Percentiles rank a stretch among this genome's conserved stretches.
Conservation (phyloP, 2,329 filamentous ascomycete genomes). For the Penicillium expansum region DNA sequence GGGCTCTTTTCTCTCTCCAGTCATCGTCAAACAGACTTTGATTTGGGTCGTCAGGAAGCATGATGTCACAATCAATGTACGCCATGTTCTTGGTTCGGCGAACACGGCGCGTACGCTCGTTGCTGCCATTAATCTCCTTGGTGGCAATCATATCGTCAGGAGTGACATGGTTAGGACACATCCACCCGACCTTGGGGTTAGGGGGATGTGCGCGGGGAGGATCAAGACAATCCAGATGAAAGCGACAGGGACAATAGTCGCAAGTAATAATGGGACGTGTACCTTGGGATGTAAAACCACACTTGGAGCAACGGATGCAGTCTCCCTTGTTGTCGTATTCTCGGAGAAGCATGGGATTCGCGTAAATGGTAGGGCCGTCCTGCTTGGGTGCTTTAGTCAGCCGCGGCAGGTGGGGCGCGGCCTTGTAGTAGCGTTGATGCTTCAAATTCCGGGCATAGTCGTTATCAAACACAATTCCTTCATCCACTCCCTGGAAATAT, state of each 20-base stretch:
- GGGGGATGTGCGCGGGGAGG: slow-evolving; percentile 79
- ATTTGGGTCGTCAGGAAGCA: slow-evolving; percentile 14
- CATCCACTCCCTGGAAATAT: slow-evolving; percentile 75
- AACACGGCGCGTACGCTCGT: slow-evolving; percentile 42
- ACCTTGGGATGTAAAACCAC: slow-evolving; percentile 62
- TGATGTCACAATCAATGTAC: slow-evolving; percentile 16
- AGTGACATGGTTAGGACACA: slow-evolving; percentile 82
- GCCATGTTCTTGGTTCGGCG: slow-evolving; percentile 31
- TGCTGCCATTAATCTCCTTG: slow-evolving; percentile 53
- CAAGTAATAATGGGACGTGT: slow-evolving; percentile 78
- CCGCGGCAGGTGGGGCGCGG: slow-evolving; percentile 23
- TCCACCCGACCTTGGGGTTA: slow-evolving; percentile 70
- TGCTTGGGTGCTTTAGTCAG: slow-evolving; percentile 25
- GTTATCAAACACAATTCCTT: slow-evolving; percentile 72
- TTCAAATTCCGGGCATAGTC: slow-evolving; percentile 14
- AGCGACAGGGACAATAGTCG: slow-evolving; percentile 75
- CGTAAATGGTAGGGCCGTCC: slow-evolving; percentile 18
- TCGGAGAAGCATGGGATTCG: slow-evolving; percentile 44
- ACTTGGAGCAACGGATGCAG: slow-evolving; percentile 72
- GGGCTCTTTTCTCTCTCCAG: slow-evolving; percentile 18
- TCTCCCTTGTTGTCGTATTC: slow-evolving; percentile 70
- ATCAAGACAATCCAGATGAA: slow-evolving; percentile 91
- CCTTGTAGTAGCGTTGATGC: slow-evolving; percentile 18
- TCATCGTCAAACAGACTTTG: slow-evolving; percentile 21
- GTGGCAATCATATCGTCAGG: slow-evolving; percentile 58